These are phyloP conservation scores for Clarireedia paspali DNA, from an alignment of 2,329 filamentous ascomycete species.

Conservation along the genomic window DNA sequence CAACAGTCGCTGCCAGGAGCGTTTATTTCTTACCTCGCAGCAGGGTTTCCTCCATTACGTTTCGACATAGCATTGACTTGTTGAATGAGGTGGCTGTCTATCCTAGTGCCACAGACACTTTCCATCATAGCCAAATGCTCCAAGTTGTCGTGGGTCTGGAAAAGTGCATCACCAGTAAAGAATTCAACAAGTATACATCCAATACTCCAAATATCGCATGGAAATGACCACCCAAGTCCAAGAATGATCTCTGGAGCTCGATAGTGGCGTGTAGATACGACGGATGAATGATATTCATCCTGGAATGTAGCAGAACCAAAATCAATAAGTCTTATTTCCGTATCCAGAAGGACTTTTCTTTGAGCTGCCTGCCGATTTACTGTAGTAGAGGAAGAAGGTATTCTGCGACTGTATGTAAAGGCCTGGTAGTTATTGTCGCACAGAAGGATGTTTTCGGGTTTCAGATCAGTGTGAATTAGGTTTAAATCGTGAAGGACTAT, in stretches of 20 bases:
- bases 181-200: slow-evolving; percentile 67
- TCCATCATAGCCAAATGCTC: slow-evolving; percentile 74
- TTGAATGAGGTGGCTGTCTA: slow-evolving; percentile 52
- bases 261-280: slow-evolving; percentile 64
- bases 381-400: slow-evolving; percentile 57
- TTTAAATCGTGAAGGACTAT: slow-evolving; percentile 92
- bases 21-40: slow-evolving; percentile 49
- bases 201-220: slow-evolving; percentile 68
- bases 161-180: slow-evolving; percentile 62
- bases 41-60: slow-evolving; percentile 50
- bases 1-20: neutral
- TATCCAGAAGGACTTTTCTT: slow-evolving; percentile 57
- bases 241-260: slow-evolving; percentile 64
- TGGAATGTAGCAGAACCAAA: slow-evolving; percentile 67
- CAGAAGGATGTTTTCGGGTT: slow-evolving; percentile 63
- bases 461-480: slow-evolving; percentile 82
- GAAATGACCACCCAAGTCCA: slow-evolving; percentile 62
- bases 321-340: slow-evolving; percentile 63
- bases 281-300: slow-evolving; percentile 65
- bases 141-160: slow-evolving; percentile 66
- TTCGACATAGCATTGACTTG: slow-evolving; percentile 49
- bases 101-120: slow-evolving; percentile 51
- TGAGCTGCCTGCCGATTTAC: slow-evolving; percentile 55
- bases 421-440: slow-evolving; percentile 60
- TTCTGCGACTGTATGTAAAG: slow-evolving; percentile 63